Base-by-base conservation (phyloP, 352 stramenopile species). In the Phytophthora citricola region DNA sequence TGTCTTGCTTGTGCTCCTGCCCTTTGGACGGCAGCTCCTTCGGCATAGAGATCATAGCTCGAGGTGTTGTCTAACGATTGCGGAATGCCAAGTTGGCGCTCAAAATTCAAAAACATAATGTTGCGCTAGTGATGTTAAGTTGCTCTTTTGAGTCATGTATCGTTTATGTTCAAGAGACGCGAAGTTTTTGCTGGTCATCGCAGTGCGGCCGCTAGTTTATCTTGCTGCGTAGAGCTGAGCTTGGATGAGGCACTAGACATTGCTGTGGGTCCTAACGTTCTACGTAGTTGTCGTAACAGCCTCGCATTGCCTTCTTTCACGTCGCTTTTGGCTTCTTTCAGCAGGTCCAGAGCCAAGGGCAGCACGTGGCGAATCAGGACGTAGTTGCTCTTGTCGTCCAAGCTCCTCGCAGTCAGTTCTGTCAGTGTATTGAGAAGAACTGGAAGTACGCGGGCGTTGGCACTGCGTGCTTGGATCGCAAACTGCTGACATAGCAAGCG, bases 251-350 rank as follows among this genome's bases (percentile, higher is more conserved):
- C 71, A 8, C 54, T 53, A 1, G 65, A 51, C 10, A 82, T 26
- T 26, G 56, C 57, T 1, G 51, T 4, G 0, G 29, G 17, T 14
- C 73, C 75, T 12, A 87, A 46, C 4, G 63, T 56, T 12, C 14
- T 50, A 8, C 69, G 63, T 1, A 89, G 43, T 26, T 79, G 61
- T 7, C 46, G 45, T 26, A 93, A 43, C 2, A 93, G 44, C 10
- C 69, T 61, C 15, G 66, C 41, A 9, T 90, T 93, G 0, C 79
- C 79, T 27, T 92, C 80, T 52, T 83, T 85, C n/a, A 91, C 76
- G 41, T 89, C 74, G 34, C 71, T 92, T 51, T 92, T 92, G 48
- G 70, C 81, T 58, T 95, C 87, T 64, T 91, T 92, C 8, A 95
- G 61, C 17, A 91, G 59, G 38, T 90, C 77, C 0, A 94, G 45